Base-by-base conservation (phyloP, 257 asterid genomes). In the Fraxinus anomala region DNA sequence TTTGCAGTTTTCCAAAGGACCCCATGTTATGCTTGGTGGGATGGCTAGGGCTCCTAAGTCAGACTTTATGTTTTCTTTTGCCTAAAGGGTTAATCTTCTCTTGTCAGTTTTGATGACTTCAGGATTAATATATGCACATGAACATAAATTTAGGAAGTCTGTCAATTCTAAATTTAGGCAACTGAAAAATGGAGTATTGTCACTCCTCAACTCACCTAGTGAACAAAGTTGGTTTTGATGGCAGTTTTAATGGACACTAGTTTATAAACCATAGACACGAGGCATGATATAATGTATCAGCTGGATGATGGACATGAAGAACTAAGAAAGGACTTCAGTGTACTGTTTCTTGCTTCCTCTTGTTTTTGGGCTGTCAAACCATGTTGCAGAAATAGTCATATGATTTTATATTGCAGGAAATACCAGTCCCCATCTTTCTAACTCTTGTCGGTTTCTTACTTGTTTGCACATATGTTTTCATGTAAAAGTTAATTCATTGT, bases 401-500 rank as follows among this genome's bases (percentile, higher is more conserved):
- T 42, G 51, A 54, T 54, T n/a, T 54, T 54, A 54, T 21, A 54
- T n/a, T 6, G 65, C 65, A 54, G 65, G 65, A 54, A 54, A 54
- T 17, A 54, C 23, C 67, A 19, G 30, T 59, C 12, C 24, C 28
- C 4, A 59, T 59, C 30, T 10, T 24, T 26, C 69, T 63, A 63
- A 63, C 33, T 24, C 36, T 11, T 63, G 34, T 63, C 31, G 3
- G 34, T 63, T 61, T 54, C 54, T n/a, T 54, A 54, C 33, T 63
- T 63, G 69, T 63, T 63, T 63, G 69, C 31, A 63, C 16, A 0
- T 10, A 11, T 63, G 10, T 63, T 34, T 63, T 24, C 34, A 24
- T 73, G 68, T 39, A 37, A 11, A 36, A 5, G 47, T 75, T 77
- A 68, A 51, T 67, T 77, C 73, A 61, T 75, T 75, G 61, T 77